A percentile compares a stretch with the other conserved stretches of the same genome.
These are phyloP conservation scores for Bretziella fagacearum DNA, from an alignment of 2,329 filamentous ascomycete species.

Conservation along the genomic window DNA sequence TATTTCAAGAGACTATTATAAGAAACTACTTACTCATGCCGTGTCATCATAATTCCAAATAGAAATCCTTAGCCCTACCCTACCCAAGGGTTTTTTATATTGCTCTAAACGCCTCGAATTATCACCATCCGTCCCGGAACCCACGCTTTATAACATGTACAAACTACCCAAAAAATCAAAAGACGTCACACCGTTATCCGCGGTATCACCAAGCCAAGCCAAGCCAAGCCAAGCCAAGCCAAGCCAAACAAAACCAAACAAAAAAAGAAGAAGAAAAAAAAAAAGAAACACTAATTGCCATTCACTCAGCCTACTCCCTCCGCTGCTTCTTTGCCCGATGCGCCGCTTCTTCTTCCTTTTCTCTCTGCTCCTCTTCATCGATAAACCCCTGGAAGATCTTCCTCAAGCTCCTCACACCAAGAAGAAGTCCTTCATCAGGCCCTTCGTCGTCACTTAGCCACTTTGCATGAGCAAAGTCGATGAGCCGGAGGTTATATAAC, in stretches of 20 bases:
- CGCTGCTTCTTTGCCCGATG: slow-evolving; percentile 1
- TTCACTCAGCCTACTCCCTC: neutral
- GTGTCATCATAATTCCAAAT: too few species aligned
- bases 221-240: too few species aligned
- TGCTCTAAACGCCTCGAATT: too few species aligned
- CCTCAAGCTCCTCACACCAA: slow-evolving; percentile 54
- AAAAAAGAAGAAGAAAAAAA: slow-evolving; percentile 1
- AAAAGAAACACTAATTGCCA: too few species aligned
- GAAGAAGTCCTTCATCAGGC: slow-evolving; percentile 67
- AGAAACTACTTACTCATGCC: neutral
- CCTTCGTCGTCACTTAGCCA: slow-evolving; percentile 63
- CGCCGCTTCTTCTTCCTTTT: neutral
- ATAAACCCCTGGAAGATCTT: slow-evolving; percentile 54
- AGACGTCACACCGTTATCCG: too few species aligned
- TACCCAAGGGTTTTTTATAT: too few species aligned
- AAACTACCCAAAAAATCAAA: too few species aligned
- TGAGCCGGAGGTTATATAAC: slow-evolving; percentile 59
- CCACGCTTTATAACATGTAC: too few species aligned
- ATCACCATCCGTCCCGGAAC: too few species aligned
- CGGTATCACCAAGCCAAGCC: too few species aligned
- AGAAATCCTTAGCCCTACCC: too few species aligned
- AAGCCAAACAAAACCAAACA: too few species aligned
- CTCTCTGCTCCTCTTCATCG: slow-evolving; percentile 1
- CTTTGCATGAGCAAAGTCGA: slow-evolving; percentile 87
- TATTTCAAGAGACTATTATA: neutral